Evolutionary conservation across 306 rosid species (phyloP), one percentile per base, ranked within the genome.

Genomic region (Casuarina equisetifolia): DNA sequence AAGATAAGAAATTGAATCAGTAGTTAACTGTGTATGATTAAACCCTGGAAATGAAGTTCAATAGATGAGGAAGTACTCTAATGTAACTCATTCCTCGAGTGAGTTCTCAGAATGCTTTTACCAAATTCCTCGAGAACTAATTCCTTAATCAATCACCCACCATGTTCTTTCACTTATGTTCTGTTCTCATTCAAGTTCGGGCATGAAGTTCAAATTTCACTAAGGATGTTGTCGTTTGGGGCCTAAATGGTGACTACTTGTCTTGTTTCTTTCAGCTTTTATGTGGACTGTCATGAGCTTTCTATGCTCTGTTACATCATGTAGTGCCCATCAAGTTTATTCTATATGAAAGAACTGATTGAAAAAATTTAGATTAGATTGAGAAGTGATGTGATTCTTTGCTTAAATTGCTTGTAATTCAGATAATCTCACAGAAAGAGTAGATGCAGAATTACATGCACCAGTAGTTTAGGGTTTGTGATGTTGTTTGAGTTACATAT

Each of bases 21-120:
- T 49, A 8, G 35, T 16, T 63, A 50, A 63, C 45, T 52, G 39
- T 35, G 40, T 42, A 25, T 19, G 2, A 19, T 64, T 66, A 76
- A 17, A 63, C n/a, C 68, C 79, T 49, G 9, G 16, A 38, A 44
- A 5, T n/a, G 49, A 67, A 75, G 51, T n/a, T 73, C 55, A 2
- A 68, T 55, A 55, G 36, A 55, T 50, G 45, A 48, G 8, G 9
- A 7, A 17, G 13, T 10, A 39, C 17, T 15, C 15, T 12, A 52
- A 52, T 15, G 8, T 52, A 8, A 10, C n/a, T 52, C 19, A 52
- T 4, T 52, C 19, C 63, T 69, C 54, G 39, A 52, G 9, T 64
- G 9, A 53, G 43, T 58, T 76, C 3, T 46, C 42, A 53, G 53
- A 77, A 5, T 73, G 39, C 45, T n/a, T 54, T 64, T 16, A 44